Evolutionary conservation across 257 asterid species (phyloP), one percentile per base, ranked within the genome.

Genomic region (Solanum medicagineum): DNA sequence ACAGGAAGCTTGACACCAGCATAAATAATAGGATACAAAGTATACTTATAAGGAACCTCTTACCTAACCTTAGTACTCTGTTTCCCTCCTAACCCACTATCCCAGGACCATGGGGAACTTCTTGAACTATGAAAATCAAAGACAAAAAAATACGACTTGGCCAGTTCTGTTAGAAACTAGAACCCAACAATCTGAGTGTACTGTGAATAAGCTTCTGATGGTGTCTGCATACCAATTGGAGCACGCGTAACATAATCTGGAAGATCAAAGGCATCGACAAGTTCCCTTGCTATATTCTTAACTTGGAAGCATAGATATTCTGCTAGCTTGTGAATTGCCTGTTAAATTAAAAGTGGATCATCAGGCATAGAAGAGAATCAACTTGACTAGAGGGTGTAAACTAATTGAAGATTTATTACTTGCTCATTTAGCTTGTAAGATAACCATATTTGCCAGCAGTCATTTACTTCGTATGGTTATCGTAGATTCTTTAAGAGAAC

Each of bases 271-370:
- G 98, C 98, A 88, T 95, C 98, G 7, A 95, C 96, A 1, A 94
- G 93, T 89, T 97, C 99, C 88, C 92, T 92, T 2, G 98, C 93
- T 2, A 93, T 81, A 86, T 93, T 93, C 89, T 89, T 95, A 84
- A 94, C 99, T 91, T 95, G 99, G 93, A 94, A 97, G 91, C 97
- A 66, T 29, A 97, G 79, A 90, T 94, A 91, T 57, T 94, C 98
- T 5, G 93, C 87, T 91, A 97, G 88, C 94, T 97, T 97, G 92
- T 97, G 98, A 90, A 97, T 97, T 47, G 99, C 98, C 99, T 97
- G 94, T 87, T 82, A 69, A 40, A 86, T 63, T 49, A 36, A 59
- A 85, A 65, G 47, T 3, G 29, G 68, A 83, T 29, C 66, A 29
- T 53, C 49, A 53, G 29, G 22, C 29, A 29, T 29, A 15, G 20